Base-by-base conservation (phyloP, 2,329 filamentous ascomycete genomes). In the Phialophora chinensis region DNA sequence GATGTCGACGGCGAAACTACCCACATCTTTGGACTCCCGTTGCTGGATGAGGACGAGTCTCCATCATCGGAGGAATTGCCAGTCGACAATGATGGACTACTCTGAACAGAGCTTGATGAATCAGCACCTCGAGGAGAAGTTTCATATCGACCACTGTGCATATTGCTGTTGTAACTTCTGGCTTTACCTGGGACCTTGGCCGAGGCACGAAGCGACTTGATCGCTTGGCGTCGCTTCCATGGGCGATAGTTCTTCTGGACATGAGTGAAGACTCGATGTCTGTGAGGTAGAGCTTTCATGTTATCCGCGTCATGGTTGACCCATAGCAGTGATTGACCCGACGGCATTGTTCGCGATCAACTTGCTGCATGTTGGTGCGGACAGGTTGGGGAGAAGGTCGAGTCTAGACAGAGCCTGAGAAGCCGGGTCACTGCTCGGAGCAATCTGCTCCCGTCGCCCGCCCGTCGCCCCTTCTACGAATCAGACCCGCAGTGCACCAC, bases 211-310 rank as follows among this genome's bases (percentile, higher is more conserved):
- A 66, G 29, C 5, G 54, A 42, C 38, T 66, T 66, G 27, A 42
- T 33, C 31, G 62, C 58, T 44, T 66, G 58, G 17, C 58, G 33
- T n/a, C 63, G 63, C 54, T 59, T 66, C 63, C 63, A 66, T 17
- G 58, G 63, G 8, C 59, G 58, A 58, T 62, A 66, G 23, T 52
- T 57, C 42, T 57, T 54, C 57, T 65, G 63, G 25, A 65, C 63
- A 55, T 65, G 63, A 6, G 47, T 61, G 50, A 65, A 65, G 49
- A 65, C 50, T 23, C 58, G 47, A 52, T 65, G 56, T 27, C 63
- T 60, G 33, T 65, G 56, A 23, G 63, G 63, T 38, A 47, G 49
- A 5, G 63, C 44, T 55, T 55, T 61, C 63, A 65, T 52, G 27
- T 61, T 65, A 14, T 61, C 52, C 11, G 56, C 57, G 47, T 60